Percentiles rank a stretch among this genome's conserved stretches.
Evolutionary conservation across 345 rosid species (phyloP).

Genomic region (Cochlearia excelsa): DNA sequence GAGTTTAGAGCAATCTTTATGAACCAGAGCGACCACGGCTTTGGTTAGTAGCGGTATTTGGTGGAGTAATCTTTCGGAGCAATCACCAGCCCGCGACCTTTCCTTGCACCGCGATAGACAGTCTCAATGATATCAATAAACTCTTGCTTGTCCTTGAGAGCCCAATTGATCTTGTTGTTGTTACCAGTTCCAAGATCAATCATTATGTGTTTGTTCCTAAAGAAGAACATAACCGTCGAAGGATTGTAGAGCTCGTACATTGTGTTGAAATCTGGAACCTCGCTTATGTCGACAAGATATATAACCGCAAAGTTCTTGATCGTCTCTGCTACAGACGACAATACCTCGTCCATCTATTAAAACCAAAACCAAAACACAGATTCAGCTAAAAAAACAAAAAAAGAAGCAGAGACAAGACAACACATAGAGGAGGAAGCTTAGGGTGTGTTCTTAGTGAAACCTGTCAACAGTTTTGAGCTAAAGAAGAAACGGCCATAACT

Average conservation of each 20-base stretch:
- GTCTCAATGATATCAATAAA: conserved; percentile 89
- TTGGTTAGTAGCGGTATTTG: conserved; percentile 73
- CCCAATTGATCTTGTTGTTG: conserved; percentile 98
- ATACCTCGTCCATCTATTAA: conserved; percentile 87
- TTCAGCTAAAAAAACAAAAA: neutral
- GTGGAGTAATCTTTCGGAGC: conserved; percentile 98
- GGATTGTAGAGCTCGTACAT: conserved; percentile 97
- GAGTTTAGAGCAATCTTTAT: conserved; percentile 2
- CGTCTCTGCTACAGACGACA: conserved; percentile 86
- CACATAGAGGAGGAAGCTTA: too few relatives aligned
- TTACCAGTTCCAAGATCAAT: conserved; percentile 96
- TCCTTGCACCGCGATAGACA: conserved; percentile 84
- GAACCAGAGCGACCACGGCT: neutral
- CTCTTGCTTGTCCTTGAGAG: conserved; percentile 97
- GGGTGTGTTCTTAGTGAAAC: neutral
- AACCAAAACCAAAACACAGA: neutral
- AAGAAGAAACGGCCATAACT: neutral
- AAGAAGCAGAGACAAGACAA: too few relatives aligned
- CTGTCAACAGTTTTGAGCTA: conserved; percentile 3
- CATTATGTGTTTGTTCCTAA: conserved; percentile 96
- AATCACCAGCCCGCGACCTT: conserved; percentile 93
- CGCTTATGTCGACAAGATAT: conserved; percentile 88
- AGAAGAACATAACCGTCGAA: conserved; percentile 92
- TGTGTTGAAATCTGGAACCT: conserved; percentile 91
- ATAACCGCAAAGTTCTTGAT: conserved; percentile 95